Evolutionary conservation across 768 basidiomycete genomes (phyloP).

Genomic region (Xanthoconium stramineum): DNA sequence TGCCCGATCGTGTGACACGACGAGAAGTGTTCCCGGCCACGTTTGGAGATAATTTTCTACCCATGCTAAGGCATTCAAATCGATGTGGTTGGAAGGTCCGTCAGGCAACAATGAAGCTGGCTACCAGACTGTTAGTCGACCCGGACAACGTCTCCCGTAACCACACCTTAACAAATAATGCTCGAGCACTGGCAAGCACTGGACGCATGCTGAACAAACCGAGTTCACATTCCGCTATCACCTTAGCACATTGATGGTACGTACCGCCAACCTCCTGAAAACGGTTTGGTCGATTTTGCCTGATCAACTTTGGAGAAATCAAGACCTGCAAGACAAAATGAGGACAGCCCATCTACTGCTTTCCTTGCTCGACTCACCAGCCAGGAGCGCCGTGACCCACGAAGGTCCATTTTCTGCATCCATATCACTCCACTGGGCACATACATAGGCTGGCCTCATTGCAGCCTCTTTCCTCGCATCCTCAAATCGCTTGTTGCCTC

Average conservation of each 20-base stretch:
- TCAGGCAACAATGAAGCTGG: constrained; percentile 78
- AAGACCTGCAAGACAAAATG: constrained; percentile 51
- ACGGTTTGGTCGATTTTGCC: constrained; percentile 73
- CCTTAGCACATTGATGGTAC: constrained; percentile 7
- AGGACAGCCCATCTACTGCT: not conserved
- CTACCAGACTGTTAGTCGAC: constrained; percentile 32
- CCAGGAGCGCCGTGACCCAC: constrained; percentile 82
- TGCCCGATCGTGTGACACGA: constrained; percentile 98
- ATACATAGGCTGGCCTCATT: constrained; percentile 81
- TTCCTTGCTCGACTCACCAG: constrained; percentile 46
- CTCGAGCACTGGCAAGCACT: constrained; percentile 89
- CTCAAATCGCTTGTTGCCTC: constrained; percentile 76
- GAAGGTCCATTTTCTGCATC: constrained; percentile 98
- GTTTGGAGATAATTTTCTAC: constrained; percentile 96
- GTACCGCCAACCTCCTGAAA: constrained; percentile 95
- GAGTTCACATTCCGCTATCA: not conserved
- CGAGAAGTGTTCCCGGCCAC: constrained; percentile 88
- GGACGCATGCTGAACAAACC: constrained; percentile 75
- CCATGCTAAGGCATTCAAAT: constrained; percentile 96
- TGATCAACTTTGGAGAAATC: constrained; percentile 92
- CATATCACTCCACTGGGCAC: constrained; percentile 91
- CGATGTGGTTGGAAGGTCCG: constrained; percentile 97
- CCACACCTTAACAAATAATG: constrained; percentile 88
- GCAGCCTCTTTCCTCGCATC: constrained; percentile 85
- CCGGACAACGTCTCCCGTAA: not conserved